A percentile compares a stretch with the other conserved stretches of the same genome.
phyloP scores from a whole-genome alignment of 2,329 filamentous ascomycete species.

The Trichoderma sp. region DNA sequence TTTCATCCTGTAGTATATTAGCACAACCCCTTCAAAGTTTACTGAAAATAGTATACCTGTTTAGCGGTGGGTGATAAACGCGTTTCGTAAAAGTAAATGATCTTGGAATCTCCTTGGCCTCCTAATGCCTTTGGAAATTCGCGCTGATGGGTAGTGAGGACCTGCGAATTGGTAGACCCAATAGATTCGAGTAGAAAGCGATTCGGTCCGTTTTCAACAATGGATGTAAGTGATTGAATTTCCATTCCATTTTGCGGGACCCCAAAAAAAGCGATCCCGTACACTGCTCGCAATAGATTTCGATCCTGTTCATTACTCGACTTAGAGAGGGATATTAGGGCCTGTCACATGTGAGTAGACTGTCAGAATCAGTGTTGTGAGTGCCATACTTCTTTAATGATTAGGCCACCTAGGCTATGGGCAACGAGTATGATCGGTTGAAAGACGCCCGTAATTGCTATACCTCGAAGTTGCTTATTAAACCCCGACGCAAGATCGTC shows the following conservation, averaged over 20 bases:
- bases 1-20: background rate
- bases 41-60: background rate
- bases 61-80: background rate
- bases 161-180: background rate
- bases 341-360: background rate
- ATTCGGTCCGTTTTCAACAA: background rate
- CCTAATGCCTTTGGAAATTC: background rate
- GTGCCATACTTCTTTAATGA: background rate
- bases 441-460: background rate
- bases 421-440: constrained; percentile 2
- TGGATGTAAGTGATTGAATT: background rate
- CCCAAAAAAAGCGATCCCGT: background rate
- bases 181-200: background rate
- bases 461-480: background rate
- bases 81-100: constrained; percentile 10
- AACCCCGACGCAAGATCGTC: background rate
- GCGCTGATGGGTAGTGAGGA: background rate
- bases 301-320: background rate
- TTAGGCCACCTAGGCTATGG: constrained; percentile 4
- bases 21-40: too few relatives aligned
- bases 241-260: constrained; percentile 10
- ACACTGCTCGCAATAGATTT: background rate
- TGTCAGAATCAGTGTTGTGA: background rate
- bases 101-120: background rate
- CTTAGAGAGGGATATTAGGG: constrained; percentile 1